Evolutionary conservation across 2,329 filamentous ascomycete species (phyloP).

Genomic region (Penicillium brevicompactum): DNA sequence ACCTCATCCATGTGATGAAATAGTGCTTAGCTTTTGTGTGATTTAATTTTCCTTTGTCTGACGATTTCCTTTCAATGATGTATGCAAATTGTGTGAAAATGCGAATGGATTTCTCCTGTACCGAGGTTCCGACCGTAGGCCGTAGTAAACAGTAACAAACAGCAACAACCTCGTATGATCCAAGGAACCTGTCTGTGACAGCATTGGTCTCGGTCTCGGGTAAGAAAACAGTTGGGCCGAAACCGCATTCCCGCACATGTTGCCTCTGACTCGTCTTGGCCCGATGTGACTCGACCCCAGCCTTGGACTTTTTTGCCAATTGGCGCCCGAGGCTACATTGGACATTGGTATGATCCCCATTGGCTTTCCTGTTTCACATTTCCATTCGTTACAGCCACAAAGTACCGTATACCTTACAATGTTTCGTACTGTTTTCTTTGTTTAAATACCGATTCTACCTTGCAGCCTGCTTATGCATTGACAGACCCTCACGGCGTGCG

Average conservation of each 20-base stretch:
- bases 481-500: too few relatives aligned
- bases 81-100: constrained; percentile 22
- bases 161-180: background rate
- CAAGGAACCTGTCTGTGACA: too few relatives aligned
- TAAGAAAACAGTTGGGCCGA: background rate
- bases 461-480: too few relatives aligned
- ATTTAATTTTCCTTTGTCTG: constrained; percentile 29
- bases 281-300: background rate
- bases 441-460: too few relatives aligned
- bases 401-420: background rate
- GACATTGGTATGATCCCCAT: background rate
- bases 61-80: constrained; percentile 23
- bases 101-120: constrained; percentile 13
- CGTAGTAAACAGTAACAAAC: too few relatives aligned
- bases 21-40: constrained; percentile 19
- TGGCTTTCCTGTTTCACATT: background rate
- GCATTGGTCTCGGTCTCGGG: background rate
- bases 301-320: background rate
- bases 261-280: background rate
- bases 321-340: background rate
- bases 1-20: constrained; percentile 16
- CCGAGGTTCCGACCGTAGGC: too few relatives aligned
- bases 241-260: background rate
- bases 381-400: background rate
- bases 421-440: too few relatives aligned